Base-by-base conservation (phyloP, 2,329 filamentous ascomycete genomes). In the Calonectria montana region DNA sequence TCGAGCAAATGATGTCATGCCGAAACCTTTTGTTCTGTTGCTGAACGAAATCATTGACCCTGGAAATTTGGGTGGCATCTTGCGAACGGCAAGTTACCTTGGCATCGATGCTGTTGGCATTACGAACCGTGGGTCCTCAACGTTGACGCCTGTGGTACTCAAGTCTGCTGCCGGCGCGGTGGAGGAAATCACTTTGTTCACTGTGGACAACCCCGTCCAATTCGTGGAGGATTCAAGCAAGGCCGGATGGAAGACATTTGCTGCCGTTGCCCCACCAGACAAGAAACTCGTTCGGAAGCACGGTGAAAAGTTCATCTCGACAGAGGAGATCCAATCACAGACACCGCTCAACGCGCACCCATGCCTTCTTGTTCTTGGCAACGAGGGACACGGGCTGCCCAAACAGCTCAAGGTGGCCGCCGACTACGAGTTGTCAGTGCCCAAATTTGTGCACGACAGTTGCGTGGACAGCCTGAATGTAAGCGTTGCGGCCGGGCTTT, bases 401-500 rank as follows among this genome's bases (percentile, higher is more conserved):
- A 86, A 87, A 65, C 87, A 88, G 69, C 83, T 97, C 72, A 90
- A 90, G 76, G 90, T 88, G 48, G 87, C 90, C 69, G 92, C 94
- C 0, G 91, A 97, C 75, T 87, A 86, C 35, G 87, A 92, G 76
- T 78, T 93, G 5, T 90, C 92, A 8, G 94, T 99, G 66, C 88
- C 88, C 75, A 89, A 82, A 82, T 89, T 82, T 75, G 88, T 83
- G 48, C 85, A 80, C 73, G 86, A 78, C 81, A 89, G 79, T 81
- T 91, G 76, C 81, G 91, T 99, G 3, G 96, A 98, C 83, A 98
- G 95, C 82, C 84, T 99, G 81, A 98, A 99, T 81, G 97, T 98
- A 45, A 95, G 94, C 80, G 96, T 97, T 23, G 96, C 97, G 1
- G 91, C 94, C 8, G 95, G 91, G 1, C 85, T 98, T 61, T 84